Conservation (phyloP, 2,329 filamentous ascomycete species). For the Aspergillus nomiae region DNA sequence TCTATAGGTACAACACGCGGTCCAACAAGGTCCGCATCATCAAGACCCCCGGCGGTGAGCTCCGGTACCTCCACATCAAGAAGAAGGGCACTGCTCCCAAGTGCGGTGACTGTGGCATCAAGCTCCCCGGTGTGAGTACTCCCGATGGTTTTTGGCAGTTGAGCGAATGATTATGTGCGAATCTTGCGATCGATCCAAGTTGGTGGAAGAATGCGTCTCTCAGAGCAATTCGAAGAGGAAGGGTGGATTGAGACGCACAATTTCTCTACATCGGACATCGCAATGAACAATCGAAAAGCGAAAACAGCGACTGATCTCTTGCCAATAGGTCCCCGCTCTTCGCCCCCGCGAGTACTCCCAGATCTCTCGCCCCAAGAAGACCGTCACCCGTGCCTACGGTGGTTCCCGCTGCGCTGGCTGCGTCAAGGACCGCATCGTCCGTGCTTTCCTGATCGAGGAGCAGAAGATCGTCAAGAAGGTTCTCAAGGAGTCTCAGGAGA, state of each 20-base stretch:
- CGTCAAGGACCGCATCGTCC: slow-evolving; percentile 96
- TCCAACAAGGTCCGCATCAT: slow-evolving; percentile 96
- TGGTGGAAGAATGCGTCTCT: neutral
- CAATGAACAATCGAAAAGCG: neutral
- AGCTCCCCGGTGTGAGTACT: slow-evolving; percentile 92
- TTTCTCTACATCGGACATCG: neutral
- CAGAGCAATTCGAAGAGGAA: slow-evolving; percentile 4
- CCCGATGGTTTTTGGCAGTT: slow-evolving; percentile 24
- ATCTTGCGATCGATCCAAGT: slow-evolving; percentile 11
- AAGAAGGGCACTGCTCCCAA: slow-evolving; percentile 98
- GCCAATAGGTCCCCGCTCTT: slow-evolving; percentile 80
- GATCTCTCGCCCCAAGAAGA: slow-evolving; percentile 99
- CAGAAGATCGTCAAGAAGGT: slow-evolving; percentile 99
- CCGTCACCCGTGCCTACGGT: slow-evolving; percentile 96
- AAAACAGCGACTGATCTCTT: slow-evolving; percentile 16
- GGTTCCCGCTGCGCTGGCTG: slow-evolving; percentile 98
- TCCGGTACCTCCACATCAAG: slow-evolving; percentile 98
- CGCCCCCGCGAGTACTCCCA: slow-evolving; percentile 96
- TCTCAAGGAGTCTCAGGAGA: slow-evolving; percentile 94
- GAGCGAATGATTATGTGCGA: slow-evolving; percentile 7
- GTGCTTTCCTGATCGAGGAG: slow-evolving; percentile 99
- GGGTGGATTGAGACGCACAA: slow-evolving; percentile 19
- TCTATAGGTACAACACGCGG: slow-evolving; percentile 87
- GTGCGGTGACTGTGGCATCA: slow-evolving; percentile 98
- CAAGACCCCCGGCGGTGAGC: slow-evolving; percentile 95